These are phyloP conservation scores for Claviceps sp. DNA, from an alignment of 2,329 filamentous ascomycete genomes.

Conservation along the genomic window DNA sequence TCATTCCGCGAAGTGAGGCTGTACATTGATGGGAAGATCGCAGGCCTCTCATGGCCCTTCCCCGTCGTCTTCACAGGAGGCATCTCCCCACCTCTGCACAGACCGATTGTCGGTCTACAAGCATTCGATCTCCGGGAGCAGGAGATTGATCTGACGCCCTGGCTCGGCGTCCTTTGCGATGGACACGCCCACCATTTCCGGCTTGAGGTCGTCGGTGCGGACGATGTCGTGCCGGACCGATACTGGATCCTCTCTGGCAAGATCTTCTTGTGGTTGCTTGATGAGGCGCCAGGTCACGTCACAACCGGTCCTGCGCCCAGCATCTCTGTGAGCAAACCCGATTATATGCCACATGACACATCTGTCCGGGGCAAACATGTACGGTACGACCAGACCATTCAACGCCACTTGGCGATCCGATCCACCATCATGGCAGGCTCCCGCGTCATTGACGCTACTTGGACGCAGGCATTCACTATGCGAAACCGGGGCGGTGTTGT, in stretches of 20 bases:
- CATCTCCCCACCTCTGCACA: constrained; percentile 61
- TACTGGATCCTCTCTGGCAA: constrained; percentile 68
- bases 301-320: constrained; percentile 20
- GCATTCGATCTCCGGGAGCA: constrained; percentile 68
- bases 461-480: constrained; percentile 45
- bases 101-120: constrained; percentile 65
- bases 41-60: constrained; percentile 69
- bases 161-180: constrained; percentile 56
- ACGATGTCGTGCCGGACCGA: constrained; percentile 32
- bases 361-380: not conserved
- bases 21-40: constrained; percentile 56
- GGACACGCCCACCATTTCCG: constrained; percentile 51
- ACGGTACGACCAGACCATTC: constrained; percentile 31
- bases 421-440: constrained; percentile 32
- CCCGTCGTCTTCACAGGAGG: constrained; percentile 75
- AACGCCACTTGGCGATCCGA: constrained; percentile 45
- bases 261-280: constrained; percentile 66
- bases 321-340: not conserved
- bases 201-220: constrained; percentile 52
- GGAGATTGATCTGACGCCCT: constrained; percentile 72
- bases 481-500: constrained; percentile 35
- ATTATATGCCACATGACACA: not conserved
- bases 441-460: constrained; percentile 18
- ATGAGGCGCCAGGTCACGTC: constrained; percentile 29
- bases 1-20: constrained; percentile 71